Conservation (phyloP, 208 protist species). For the Acanthamoeba royreba region DNA sequence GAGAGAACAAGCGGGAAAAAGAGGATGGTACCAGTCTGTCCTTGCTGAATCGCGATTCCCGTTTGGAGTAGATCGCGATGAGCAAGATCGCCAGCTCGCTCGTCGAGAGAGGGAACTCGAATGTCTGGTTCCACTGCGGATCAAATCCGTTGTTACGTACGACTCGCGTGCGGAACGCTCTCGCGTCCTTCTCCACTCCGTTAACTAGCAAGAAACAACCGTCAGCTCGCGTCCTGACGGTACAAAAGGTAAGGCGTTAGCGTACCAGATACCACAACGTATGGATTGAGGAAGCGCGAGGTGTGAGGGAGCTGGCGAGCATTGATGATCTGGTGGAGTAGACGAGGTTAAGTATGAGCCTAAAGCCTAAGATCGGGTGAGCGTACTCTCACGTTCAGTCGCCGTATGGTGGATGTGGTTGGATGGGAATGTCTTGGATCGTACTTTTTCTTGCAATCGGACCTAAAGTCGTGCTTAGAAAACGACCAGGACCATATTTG, state of each 20-base stretch:
- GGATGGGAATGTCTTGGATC: not conserved
- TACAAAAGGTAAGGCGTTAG: not conserved
- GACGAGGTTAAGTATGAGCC: too few relatives aligned
- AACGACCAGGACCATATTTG: not conserved
- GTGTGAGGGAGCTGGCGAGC: constrained; percentile 57
- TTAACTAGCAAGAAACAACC: not conserved
- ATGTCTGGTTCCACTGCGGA: constrained; percentile 58
- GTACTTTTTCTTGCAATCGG: not conserved
- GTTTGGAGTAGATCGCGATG: constrained; percentile 58
- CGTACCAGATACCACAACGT: not conserved
- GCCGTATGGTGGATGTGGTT: not conserved
- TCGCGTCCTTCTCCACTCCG: not conserved
- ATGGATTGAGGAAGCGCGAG: constrained; percentile 60
- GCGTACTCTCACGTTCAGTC: not conserved
- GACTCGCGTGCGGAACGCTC: not conserved
- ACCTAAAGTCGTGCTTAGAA: not conserved
- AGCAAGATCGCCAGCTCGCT: constrained; percentile 54
- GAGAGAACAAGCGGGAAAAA: not conserved
- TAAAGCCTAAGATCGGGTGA: not conserved
- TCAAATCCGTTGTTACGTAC: constrained; percentile 65
- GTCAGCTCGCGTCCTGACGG: too few relatives aligned
- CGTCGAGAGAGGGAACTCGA: constrained; percentile 32
- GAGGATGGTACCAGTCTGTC: not conserved
- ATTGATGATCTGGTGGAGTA: constrained; percentile 36
- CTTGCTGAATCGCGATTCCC: constrained; percentile 47